A percentile compares a stretch with the other conserved stretches of the same genome.
Conservation (phyloP, 768 basidiomycete species). For the Inosperma sp. region DNA sequence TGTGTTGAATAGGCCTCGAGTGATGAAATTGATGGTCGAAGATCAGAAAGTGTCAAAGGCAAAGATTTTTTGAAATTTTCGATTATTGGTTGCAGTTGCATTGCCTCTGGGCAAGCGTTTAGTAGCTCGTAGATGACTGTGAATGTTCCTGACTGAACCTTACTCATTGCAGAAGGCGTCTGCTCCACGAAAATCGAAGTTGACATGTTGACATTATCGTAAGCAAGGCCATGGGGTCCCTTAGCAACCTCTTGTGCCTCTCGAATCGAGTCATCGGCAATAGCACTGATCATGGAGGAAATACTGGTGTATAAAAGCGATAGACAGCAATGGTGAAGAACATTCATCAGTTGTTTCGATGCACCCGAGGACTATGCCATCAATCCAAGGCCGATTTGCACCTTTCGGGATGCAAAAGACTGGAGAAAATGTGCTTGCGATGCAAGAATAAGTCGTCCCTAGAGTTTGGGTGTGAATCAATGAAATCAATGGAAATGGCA, state of each 20-base stretch:
- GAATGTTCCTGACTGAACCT: conserved; percentile 35
- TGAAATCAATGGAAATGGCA: not conserved
- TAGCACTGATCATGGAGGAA: not conserved
- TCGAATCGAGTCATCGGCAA: conserved; percentile 8
- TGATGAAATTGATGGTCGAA: not conserved
- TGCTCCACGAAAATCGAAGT: conserved; percentile 32
- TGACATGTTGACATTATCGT: conserved; percentile 28
- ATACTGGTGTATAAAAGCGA: conserved; percentile 11
- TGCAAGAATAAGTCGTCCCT: conserved; percentile 11
- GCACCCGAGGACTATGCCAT: conserved; percentile 12
- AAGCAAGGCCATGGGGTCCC: conserved; percentile 8
- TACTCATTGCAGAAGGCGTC: conserved; percentile 19
- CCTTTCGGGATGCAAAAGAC: conserved; percentile 6
- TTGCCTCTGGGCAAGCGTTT: conserved; percentile 16
- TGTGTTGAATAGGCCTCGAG: conserved; percentile 2
- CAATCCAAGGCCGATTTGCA: conserved; percentile 15
- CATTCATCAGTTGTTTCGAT: conserved; percentile 11
- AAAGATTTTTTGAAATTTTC: conserved; percentile 8
- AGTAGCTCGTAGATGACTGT: conserved; percentile 26
- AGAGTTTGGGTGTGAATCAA: not conserved
- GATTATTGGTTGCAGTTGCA: conserved; percentile 23
- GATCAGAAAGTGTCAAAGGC: conserved; percentile 2
- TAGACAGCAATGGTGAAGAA: conserved; percentile 12
- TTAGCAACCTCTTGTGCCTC: not conserved
- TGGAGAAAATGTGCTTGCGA: conserved; percentile 13